Evolutionary conservation across 306 rosid genomes (phyloP).

Genomic region (Cicer pinnatifidum): DNA sequence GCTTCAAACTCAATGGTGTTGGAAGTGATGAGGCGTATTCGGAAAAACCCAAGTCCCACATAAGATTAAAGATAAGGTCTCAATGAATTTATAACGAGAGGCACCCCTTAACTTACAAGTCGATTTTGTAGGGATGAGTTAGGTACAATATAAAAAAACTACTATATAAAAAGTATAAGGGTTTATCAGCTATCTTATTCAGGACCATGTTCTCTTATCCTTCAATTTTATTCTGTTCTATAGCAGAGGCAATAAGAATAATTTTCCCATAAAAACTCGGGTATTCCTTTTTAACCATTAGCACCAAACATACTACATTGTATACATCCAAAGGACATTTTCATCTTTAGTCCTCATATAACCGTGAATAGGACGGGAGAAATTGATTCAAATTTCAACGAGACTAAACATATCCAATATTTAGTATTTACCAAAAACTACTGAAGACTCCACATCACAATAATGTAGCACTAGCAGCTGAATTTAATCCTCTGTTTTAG

Average conservation of each 20-base stretch:
- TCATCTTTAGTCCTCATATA: background rate
- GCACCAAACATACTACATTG: background rate
- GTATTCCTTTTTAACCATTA: background rate
- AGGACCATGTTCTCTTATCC: background rate
- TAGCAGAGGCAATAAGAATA: slow-evolving; percentile 15
- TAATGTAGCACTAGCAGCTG: background rate
- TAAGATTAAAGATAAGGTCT: too few relatives aligned
- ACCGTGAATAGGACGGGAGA: background rate
- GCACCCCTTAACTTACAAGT: too few relatives aligned
- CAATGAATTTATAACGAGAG: too few relatives aligned
- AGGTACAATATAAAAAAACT: too few relatives aligned
- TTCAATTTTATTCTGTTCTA: background rate
- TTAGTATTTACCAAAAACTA: background rate
- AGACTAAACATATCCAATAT: background rate
- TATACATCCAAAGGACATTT: background rate
- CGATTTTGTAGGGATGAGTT: too few relatives aligned
- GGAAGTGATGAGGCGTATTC: too few relatives aligned
- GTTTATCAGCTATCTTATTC: background rate
- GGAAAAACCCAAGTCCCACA: too few relatives aligned
- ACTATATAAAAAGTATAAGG: background rate
- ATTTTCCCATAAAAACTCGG: background rate
- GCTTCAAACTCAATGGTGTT: too few relatives aligned
- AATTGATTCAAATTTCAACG: slow-evolving; percentile 9
- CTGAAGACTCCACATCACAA: background rate
- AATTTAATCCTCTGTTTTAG: background rate